Percentiles rank a stretch among this genome's conserved stretches.
Evolutionary conservation across 2,329 filamentous ascomycete species (phyloP).

Genomic region (Fusarium aywerte): DNA sequence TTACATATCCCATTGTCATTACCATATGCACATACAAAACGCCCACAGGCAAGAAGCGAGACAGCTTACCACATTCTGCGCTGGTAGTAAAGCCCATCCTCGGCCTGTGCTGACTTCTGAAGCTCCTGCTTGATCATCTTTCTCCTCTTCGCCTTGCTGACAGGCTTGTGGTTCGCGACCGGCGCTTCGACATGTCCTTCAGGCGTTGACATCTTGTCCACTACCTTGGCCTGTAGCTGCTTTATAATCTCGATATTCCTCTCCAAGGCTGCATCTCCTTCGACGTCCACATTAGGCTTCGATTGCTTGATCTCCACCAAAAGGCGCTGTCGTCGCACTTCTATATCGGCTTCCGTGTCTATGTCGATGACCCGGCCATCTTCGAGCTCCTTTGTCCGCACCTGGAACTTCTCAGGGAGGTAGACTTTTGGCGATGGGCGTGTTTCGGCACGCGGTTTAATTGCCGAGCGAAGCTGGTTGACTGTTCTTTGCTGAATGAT

Average conservation of each 20-base stretch:
- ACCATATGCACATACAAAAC: conserved; percentile 14
- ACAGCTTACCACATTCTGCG: conserved; percentile 61
- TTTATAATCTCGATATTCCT: conserved; percentile 50
- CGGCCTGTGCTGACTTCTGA: conserved; percentile 57
- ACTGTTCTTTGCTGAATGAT: conserved; percentile 88
- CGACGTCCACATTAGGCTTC: conserved; percentile 39
- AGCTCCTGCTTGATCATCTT: conserved; percentile 69
- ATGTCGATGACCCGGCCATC: conserved; percentile 59
- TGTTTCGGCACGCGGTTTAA: conserved; percentile 61
- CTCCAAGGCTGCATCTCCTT: conserved; percentile 27
- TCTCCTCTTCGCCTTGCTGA: conserved; percentile 65
- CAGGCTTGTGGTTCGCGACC: conserved; percentile 57
- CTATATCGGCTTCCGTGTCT: conserved; percentile 51
- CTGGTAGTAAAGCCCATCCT: conserved; percentile 64
- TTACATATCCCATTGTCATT: conserved; percentile 12
- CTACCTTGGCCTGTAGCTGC: conserved; percentile 48
- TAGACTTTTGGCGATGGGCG: conserved; percentile 59
- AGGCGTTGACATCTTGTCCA: conserved; percentile 48
- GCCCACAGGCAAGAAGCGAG: not conserved
- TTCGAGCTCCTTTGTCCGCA: conserved; percentile 57
- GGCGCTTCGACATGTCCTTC: conserved; percentile 52
- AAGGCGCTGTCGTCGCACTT: conserved; percentile 43
- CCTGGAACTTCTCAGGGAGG: conserved; percentile 62
- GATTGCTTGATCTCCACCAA: conserved; percentile 53
- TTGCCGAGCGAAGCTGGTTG: conserved; percentile 77